Evolutionary conservation across 1,139 yeast species (phyloP).

Genomic region (Arxiozyma slooffiae): DNA sequence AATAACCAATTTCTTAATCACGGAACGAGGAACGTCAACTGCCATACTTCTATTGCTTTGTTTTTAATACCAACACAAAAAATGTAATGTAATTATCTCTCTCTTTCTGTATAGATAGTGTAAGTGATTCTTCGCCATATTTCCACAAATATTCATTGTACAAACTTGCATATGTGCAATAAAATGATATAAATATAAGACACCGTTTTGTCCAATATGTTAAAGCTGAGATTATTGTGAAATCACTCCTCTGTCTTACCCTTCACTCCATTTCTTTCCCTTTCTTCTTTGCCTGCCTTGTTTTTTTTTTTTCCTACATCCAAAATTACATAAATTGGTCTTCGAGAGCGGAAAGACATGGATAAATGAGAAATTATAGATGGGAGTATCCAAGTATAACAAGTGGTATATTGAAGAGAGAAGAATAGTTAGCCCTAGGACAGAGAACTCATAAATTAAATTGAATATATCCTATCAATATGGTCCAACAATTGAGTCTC

Average conservation of each 20-base stretch:
- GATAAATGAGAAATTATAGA: neutral
- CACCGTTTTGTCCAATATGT: no score
- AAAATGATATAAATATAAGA: no score
- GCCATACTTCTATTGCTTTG: conserved; percentile 33
- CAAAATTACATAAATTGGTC: neutral
- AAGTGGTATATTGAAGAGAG: no score
- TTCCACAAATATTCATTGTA: no score
- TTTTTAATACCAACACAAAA: neutral
- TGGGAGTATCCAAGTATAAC: no score
- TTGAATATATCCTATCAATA: conserved; percentile 7
- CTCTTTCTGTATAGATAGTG: no score
- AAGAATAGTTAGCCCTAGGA: neutral
- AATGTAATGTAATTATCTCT: neutral
- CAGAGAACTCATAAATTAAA: neutral
- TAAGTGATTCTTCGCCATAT: no score
- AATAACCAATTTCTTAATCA: conserved; percentile 55
- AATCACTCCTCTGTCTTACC: neutral
- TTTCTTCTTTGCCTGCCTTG: neutral
- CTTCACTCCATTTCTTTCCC: neutral
- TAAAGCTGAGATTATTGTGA: neutral
- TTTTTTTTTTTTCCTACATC: neutral
- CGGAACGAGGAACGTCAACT: conserved; percentile 47
- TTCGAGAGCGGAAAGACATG: neutral
- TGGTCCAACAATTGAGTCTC: conserved; percentile 35
- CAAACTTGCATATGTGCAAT: no score